These are phyloP conservation scores for Pholiota microspora DNA, from an alignment of 768 basidiomycete genomes.

Conservation along the genomic window DNA sequence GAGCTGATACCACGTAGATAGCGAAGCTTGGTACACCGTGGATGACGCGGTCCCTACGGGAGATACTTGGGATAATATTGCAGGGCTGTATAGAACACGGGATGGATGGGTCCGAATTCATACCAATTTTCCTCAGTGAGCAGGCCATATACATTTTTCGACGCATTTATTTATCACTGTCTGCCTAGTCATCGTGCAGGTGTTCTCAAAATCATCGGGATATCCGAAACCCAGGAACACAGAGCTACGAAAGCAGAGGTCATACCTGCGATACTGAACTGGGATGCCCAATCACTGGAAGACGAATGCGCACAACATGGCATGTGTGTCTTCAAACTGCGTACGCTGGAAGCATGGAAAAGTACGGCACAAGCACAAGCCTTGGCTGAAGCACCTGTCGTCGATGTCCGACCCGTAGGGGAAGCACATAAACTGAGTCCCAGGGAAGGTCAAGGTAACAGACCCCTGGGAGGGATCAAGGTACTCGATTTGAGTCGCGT, in stretches of 20 bases:
- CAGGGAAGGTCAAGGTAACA: not conserved
- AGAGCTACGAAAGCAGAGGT: constrained; percentile 34
- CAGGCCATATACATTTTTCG: not conserved
- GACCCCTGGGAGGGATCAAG: constrained; percentile 47
- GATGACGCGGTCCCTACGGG: constrained; percentile 33
- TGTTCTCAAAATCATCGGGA: constrained; percentile 42
- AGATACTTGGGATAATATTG: constrained; percentile 45
- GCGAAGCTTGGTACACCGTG: constrained; percentile 49
- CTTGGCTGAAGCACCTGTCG: constrained; percentile 36
- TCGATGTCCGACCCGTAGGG: constrained; percentile 26
- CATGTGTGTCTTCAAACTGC: constrained; percentile 50
- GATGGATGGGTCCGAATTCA: constrained; percentile 55
- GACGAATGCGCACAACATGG: constrained; percentile 38
- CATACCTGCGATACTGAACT: constrained; percentile 32
- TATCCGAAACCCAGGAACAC: constrained; percentile 25
- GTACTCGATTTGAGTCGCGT: constrained; percentile 62
- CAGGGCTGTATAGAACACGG: constrained; percentile 54
- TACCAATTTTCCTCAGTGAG: constrained; percentile 65
- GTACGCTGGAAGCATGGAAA: constrained; percentile 51
- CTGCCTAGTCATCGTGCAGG: constrained; percentile 46
- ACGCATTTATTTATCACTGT: not conserved
- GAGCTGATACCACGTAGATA: constrained; percentile 30
- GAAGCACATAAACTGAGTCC: not conserved
- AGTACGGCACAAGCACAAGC: constrained; percentile 44
- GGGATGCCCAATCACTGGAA: constrained; percentile 48